Evolutionary conservation across 2,329 filamentous ascomycete genomes (phyloP).

Genomic region (Zasmidium angulare): DNA sequence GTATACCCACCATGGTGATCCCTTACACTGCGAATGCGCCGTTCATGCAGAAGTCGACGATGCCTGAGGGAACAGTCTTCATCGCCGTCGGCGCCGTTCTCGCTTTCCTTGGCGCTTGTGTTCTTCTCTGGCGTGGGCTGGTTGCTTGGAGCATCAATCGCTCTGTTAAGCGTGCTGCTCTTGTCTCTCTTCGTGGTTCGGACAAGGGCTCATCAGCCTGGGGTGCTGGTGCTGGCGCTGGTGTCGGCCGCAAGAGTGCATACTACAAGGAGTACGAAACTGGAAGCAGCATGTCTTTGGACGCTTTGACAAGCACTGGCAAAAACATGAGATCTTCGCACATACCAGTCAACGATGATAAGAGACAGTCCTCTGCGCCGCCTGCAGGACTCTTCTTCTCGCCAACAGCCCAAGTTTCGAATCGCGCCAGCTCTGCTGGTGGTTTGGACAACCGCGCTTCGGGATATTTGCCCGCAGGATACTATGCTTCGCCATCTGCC

Average conservation of each 20-base stretch:
- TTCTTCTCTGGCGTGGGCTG: conserved; percentile 83
- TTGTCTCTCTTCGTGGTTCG: conserved; percentile 59
- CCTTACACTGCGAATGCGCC: conserved; percentile 82
- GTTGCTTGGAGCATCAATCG: conserved; percentile 90
- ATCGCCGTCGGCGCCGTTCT: conserved; percentile 89
- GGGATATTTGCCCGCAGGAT: conserved; percentile 83
- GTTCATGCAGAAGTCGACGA: conserved; percentile 82
- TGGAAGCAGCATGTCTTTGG: conserved; percentile 57
- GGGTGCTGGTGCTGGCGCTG: too few relatives aligned
- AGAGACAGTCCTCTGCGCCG: conserved; percentile 46
- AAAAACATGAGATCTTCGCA: conserved; percentile 28
- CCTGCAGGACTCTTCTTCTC: conserved; percentile 89
- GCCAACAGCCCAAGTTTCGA: conserved; percentile 69
- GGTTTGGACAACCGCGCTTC: conserved; percentile 62
- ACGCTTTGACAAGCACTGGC: conserved; percentile 47
- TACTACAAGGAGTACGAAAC: conserved; percentile 46
- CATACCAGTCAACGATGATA: conserved; percentile 1
- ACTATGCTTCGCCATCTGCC: conserved; percentile 72
- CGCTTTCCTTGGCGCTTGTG: conserved; percentile 75
- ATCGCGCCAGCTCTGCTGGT: conserved; percentile 35
- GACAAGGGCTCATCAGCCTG: conserved; percentile 33
- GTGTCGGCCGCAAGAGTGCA: conserved; percentile 22
- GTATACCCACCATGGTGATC: conserved; percentile 69
- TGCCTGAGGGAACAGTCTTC: conserved; percentile 93
- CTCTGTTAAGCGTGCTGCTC: conserved; percentile 82